Base-by-base conservation (phyloP, 139 green algal genomes). In the Pseudopediastrum boryanum region DNA sequence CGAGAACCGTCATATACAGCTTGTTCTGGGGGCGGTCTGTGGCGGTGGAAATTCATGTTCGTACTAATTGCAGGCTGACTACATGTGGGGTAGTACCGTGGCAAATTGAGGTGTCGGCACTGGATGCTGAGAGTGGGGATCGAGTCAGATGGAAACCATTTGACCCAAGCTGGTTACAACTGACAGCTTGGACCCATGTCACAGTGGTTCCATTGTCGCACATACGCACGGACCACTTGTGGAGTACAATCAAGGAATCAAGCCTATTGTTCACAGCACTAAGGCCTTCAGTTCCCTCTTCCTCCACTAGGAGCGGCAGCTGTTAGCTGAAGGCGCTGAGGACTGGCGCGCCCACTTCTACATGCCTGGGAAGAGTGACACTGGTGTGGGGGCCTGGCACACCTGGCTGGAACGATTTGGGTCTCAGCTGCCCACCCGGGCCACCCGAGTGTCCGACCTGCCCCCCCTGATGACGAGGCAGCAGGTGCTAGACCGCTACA, bases 361-460 rank as follows among this genome's bases (percentile, higher is more conserved):
- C 71, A 86, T 86, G 77, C 82, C 82, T 4, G 71, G 77, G 2
- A 44, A 44, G 1, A 59, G 50, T 29, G 82, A 86, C 81, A 84
- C 68, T 61, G 72, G 75, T 4, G 73, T 85, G 35, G 64, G 77
- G 23, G 52, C 82, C 36, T 78, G 82, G 63, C 70, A 71, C 16
- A 73, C 54, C 43, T 86, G 82, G 82, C 54, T 86, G 25, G 69
- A 62, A 16, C 72, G 75, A 31, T 72, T 56, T 36, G 82, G 77
- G 4, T 36, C 63, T 0, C 73, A 39, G 3, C 52, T 81, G 61
- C 74, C 74, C 44, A 10, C 73, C 54, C 44, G 71, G 82, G n/a
- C 82, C 64, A 59, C 31, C 33, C 44, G 48, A 12, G 25, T 74
- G 43, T 56, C 59, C 1, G 50, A 65, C 36, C 81, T 71, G 31